Evolutionary conservation across 129 eudicot species (phyloP).

Genomic region (Lactuca sativa): DNA sequence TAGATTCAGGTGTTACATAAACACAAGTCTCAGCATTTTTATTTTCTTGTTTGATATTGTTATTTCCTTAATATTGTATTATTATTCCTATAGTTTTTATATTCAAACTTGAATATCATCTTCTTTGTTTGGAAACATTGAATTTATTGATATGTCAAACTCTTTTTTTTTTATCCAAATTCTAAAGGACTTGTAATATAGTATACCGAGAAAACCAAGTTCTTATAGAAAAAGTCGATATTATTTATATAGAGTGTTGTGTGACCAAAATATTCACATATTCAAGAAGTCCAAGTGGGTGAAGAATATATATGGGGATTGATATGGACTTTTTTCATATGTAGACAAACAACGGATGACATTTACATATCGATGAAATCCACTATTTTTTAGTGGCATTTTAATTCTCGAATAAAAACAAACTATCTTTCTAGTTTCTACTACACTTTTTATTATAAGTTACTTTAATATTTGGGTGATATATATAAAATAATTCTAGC

Average conservation of each 20-base stretch:
- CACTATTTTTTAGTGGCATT: slow-evolving; percentile 9
- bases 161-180: neutral
- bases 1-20: no score
- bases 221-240: neutral
- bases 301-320: slow-evolving; percentile 44
- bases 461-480: no score
- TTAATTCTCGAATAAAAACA: slow-evolving; percentile 5
- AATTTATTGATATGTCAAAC: no score
- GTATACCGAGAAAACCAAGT: neutral
- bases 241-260: neutral
- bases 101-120: no score
- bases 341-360: slow-evolving; percentile 19
- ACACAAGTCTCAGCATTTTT: no score
- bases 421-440: slow-evolving; percentile 28
- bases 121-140: no score
- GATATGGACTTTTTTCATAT: slow-evolving; percentile 28
- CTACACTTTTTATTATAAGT: slow-evolving; percentile 5
- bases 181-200: no score
- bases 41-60: no score
- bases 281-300: slow-evolving; percentile 35
- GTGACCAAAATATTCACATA: slow-evolving; percentile 24
- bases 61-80: no score
- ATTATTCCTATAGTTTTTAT: no score
- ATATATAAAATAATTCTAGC: no score
- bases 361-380: slow-evolving; percentile 20